phyloP scores from a whole-genome alignment of 2,329 filamentous ascomycete species.

The Ophiostoma angusticollis region DNA sequence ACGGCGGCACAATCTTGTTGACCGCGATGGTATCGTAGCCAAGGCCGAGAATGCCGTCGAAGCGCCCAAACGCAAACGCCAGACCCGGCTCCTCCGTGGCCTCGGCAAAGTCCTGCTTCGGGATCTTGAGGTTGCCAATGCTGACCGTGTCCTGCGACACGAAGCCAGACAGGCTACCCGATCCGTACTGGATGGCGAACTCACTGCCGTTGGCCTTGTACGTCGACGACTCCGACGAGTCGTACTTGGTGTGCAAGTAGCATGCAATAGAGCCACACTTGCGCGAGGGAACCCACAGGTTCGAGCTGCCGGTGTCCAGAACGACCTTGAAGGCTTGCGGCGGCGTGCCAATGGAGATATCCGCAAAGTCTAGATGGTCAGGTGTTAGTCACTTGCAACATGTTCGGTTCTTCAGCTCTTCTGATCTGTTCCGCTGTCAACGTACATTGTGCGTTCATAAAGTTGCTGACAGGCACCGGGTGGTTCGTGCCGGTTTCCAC shows the following conservation, averaged over 20 bases:
- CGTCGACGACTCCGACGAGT: slow-evolving; percentile 74
- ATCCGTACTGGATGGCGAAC: slow-evolving; percentile 93
- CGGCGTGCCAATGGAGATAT: slow-evolving; percentile 84
- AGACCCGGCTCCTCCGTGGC: slow-evolving; percentile 91
- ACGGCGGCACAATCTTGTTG: slow-evolving; percentile 85
- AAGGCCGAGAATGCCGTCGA: slow-evolving; percentile 91
- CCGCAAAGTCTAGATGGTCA: slow-evolving; percentile 80
- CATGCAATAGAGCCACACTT: slow-evolving; percentile 93
- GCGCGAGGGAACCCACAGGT: slow-evolving; percentile 91
- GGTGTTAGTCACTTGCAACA: not conserved
- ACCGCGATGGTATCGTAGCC: slow-evolving; percentile 96
- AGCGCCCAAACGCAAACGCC: slow-evolving; percentile 93
- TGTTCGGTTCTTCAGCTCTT: no score
- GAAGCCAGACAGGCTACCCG: slow-evolving; percentile 84
- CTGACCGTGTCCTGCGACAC: slow-evolving; percentile 76
- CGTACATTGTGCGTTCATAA: slow-evolving; percentile 96
- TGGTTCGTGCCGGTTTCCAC: slow-evolving; percentile 56
- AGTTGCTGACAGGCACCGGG: slow-evolving; percentile 86
- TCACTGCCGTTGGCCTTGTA: slow-evolving; percentile 88
- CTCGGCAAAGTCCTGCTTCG: slow-evolving; percentile 90
- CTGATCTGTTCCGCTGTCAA: no score
- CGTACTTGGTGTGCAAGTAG: slow-evolving; percentile 95
- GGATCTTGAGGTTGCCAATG: slow-evolving; percentile 81
- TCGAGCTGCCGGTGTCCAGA: slow-evolving; percentile 95
- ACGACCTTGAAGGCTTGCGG: slow-evolving; percentile 97